These are phyloP conservation scores for Alternaria angustiovoidea DNA, from an alignment of 2,329 filamentous ascomycete genomes.

Conservation along the genomic window DNA sequence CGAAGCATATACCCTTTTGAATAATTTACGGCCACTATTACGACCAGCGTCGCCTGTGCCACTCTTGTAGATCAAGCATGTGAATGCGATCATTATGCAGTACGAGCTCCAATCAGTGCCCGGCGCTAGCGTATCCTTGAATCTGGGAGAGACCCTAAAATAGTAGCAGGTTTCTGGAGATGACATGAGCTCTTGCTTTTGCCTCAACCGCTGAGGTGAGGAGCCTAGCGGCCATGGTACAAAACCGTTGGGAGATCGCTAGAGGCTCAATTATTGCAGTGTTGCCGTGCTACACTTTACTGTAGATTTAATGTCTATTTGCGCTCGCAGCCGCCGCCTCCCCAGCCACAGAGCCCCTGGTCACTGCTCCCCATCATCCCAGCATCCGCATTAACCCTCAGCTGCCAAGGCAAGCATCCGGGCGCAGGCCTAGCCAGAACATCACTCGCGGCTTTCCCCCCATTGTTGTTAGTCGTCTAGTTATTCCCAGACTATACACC, in stretches of 20 bases:
- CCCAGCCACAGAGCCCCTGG: slow-evolving; percentile 30
- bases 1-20: not conserved
- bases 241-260: not conserved
- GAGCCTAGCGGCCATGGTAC: not conserved
- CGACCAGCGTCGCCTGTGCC: slow-evolving; percentile 4
- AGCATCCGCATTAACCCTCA: slow-evolving; percentile 28
- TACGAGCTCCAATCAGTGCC: slow-evolving; percentile 21
- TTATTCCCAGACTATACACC: slow-evolving; percentile 7
- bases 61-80: slow-evolving; percentile 14
- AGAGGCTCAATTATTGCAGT: not conserved
- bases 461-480: slow-evolving; percentile 8
- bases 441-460: slow-evolving; percentile 13
- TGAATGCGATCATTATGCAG: slow-evolving; percentile 23
- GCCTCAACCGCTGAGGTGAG: slow-evolving; percentile 27
- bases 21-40: not conserved
- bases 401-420: slow-evolving; percentile 33
- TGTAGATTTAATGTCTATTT: not conserved
- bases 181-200: slow-evolving; percentile 19
- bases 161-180: slow-evolving; percentile 34
- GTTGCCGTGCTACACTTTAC: not conserved
- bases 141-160: slow-evolving; percentile 24
- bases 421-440: slow-evolving; percentile 31
- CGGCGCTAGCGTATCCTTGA: slow-evolving; percentile 25
- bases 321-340: not conserved
- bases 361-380: slow-evolving; percentile 25